Evolutionary conservation across 768 basidiomycete genomes (phyloP), one percentile per base, ranked within the genome.

Genomic region (Boletus vinaceobasis): DNA sequence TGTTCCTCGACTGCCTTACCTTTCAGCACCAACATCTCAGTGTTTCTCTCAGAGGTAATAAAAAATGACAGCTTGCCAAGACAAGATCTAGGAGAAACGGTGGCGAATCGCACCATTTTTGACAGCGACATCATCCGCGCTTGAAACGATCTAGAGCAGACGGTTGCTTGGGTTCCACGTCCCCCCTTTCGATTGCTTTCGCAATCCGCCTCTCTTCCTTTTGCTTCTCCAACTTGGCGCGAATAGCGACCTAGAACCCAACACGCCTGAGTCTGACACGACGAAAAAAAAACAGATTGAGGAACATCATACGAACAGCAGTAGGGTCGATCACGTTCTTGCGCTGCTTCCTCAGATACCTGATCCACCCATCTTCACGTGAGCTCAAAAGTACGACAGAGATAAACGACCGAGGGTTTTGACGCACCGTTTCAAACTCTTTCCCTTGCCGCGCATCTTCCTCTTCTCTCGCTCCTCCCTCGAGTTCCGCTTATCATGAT

Each of bases 241-340:
- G 83, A 53, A 88, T 79, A 1, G 86, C 84, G n/a, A 82, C 77
- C 70, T 81, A 21, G 5, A 48, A 9, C 11, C 43, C 49, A 35
- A 39, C 17, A 38, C 21, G 23, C 0, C 4, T 48, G 1, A 47
- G 48, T 33, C 45, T 1, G 15, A 26, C 40, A 10, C 3, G 62
- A 15, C 7, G 0, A 21, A 50, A 62, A 29, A 32, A 29, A 27
- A 15, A 2, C 9, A 26, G 8, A 5, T 9, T 8, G 9, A 9
- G 8, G 15, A 19, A 13, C 6, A 38, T 15, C 9, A 29, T 14
- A 75, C 81, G 51, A 52, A 90, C 88, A 23, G 81, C 78, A 23
- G 80, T 78, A 23, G 92, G 91, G 68, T 98, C 94, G 58, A 98
- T 83, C 45, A 98, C 90, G 65, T 98, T 97, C 77, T 95, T 93